phyloP scores from a whole-genome alignment of 352 stramenopile species.

The Phytopythium cucurbitacearum region DNA sequence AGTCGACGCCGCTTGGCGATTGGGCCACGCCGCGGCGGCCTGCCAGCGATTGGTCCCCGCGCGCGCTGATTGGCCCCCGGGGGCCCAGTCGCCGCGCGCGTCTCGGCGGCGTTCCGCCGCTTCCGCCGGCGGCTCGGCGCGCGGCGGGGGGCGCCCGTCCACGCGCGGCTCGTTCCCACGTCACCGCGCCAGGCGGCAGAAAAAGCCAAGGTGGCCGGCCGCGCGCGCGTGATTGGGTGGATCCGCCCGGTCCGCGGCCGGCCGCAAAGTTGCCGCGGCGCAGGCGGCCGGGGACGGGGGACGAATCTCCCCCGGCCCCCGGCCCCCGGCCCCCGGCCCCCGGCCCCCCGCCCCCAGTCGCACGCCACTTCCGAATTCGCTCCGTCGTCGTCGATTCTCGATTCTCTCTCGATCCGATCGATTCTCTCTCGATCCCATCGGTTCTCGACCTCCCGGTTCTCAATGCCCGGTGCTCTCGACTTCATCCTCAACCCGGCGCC shows the following conservation, averaged over 20 bases:
- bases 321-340: too few species aligned
- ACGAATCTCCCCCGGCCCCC: constrained; percentile 18
- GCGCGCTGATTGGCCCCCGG: constrained; percentile 4
- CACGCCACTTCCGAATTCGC: too few species aligned
- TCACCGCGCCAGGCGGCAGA: background rate
- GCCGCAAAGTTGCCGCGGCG: too few species aligned
- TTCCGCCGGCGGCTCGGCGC: too few species aligned
- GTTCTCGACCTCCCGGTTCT: background rate
- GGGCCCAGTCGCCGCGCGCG: constrained; percentile 2
- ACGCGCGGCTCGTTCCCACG: constrained; percentile 2
- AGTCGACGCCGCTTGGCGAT: constrained; percentile 1
- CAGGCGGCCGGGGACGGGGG: background rate
- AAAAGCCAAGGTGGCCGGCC: background rate
- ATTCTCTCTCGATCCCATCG: background rate
- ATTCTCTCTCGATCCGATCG: too few species aligned
- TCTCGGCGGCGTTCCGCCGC: background rate
- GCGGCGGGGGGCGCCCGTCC: background rate
- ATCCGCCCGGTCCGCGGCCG: too few species aligned
- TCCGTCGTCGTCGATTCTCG: too few species aligned
- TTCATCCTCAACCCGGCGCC: constrained; percentile 31
- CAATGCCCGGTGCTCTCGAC: constrained; percentile 8
- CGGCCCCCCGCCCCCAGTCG: too few species aligned
- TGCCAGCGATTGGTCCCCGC: background rate
- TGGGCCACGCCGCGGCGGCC: background rate
- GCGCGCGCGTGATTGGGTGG: too few species aligned